Base-by-base conservation (phyloP, 1,139 yeast genomes). In the Nadsonia starkeyi-henricii region DNA sequence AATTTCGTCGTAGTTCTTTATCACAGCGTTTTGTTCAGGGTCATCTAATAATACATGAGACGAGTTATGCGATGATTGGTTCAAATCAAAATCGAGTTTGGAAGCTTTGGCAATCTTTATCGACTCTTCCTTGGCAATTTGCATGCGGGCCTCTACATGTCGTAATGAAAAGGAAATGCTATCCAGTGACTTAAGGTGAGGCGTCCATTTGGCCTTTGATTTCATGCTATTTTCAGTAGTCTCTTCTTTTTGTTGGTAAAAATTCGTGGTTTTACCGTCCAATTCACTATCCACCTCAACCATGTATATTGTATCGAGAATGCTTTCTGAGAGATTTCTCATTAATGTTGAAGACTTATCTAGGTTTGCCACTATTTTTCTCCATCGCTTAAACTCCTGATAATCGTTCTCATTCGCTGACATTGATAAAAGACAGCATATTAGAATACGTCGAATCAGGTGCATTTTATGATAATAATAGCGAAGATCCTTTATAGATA, bases 391-490 rank as follows among this genome's bases (percentile, higher is more conserved):
- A 3, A 23, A 45, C n/a, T 47, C 46, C 20, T 43, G 26, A 20
- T 44, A 47, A 45, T 47, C 49, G 17, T 54, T 57, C 4, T 69
- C 68, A 4, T 51, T 45, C 5, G 69, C 54, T 12, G 62, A 58
- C 37, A 67, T 57, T 1, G 75, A 67, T 43, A 73, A 53, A 33
- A 72, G 53, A 41, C 69, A 61, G 58, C 75, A 70, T 9, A 72
- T 55, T 39, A 69, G 56, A 17, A 70, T 64, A 8, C 74, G 60
- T 44, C 77, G 59, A 30, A 69, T 52, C 45, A 62, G 58, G 42
- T 67, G 73, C 19, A 68, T 58, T 47, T 61, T 62, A 45, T 59
- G 60, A 45, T 71, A 54, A 42, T 60, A 66, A n/a, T 44, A 55
- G 48, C 60, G 62, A 42, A 67, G 58, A 42, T 50, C 47, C 12